Conservation (phyloP, 1,284 basidiomycete genomes). For the Singerocomus inundabilis region DNA sequence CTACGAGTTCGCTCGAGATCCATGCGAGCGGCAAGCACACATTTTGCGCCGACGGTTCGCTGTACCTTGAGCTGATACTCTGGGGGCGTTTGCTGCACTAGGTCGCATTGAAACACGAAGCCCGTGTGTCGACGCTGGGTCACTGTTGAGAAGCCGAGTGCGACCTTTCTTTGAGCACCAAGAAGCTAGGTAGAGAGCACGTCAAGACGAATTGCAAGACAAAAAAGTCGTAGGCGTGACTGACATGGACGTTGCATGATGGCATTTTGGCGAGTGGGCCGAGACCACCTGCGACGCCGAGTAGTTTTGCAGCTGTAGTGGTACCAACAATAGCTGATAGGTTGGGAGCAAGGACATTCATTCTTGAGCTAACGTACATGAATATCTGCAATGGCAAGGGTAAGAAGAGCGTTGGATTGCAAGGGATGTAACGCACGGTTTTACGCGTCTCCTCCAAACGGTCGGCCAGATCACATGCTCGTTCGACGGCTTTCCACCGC, state of each 20-base stretch:
- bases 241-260: constrained; percentile 90
- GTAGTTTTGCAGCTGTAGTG: constrained; percentile 94
- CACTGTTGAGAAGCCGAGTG: constrained; percentile 79
- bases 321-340: constrained; percentile 98
- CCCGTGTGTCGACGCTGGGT: constrained; percentile 92
- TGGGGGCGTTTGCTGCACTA: constrained; percentile 84
- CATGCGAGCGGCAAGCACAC: constrained; percentile 87
- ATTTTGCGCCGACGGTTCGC: constrained; percentile 91
- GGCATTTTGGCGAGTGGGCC: constrained; percentile 92
- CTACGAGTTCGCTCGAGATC: constrained; percentile 79
- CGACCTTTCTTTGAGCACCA: constrained; percentile 89
- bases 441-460: constrained; percentile 86
- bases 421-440: constrained; percentile 50
- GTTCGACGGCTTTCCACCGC: constrained; percentile 80
- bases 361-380: constrained; percentile 98
- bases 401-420: constrained; percentile 5
- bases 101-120: constrained; percentile 91
- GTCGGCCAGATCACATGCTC: constrained; percentile 86
- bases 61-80: constrained; percentile 93
- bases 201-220: background rate
- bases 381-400: constrained; percentile 65
- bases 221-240: constrained; percentile 25
- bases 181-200: constrained; percentile 60
- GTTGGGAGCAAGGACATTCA: constrained; percentile 97
- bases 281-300: constrained; percentile 96